phyloP scores from a whole-genome alignment of 768 basidiomycete species.

The Psilocybe azurescens region DNA sequence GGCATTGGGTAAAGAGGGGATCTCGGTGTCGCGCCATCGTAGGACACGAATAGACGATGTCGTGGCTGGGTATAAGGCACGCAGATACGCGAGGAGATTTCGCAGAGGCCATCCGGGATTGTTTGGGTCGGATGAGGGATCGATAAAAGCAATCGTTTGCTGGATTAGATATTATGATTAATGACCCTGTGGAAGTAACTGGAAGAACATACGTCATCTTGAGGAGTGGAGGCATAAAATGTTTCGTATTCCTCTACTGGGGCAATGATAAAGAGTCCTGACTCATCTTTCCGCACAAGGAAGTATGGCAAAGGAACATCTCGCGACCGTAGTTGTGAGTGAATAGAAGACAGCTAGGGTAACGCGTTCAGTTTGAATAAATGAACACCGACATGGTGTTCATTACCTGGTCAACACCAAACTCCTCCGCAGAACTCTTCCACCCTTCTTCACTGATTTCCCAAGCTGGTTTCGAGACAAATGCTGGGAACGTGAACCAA shows the following conservation, averaged over 20 bases:
- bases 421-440: conserved; percentile 49
- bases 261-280: conserved; percentile 45
- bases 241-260: conserved; percentile 59
- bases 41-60: conserved; percentile 64
- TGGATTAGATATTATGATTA: conserved; percentile 12
- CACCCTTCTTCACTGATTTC: conserved; percentile 73
- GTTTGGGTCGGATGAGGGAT: conserved; percentile 79
- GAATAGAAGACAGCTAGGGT: conserved; percentile 57
- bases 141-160: conserved; percentile 69
- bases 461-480: conserved; percentile 91
- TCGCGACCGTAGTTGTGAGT: conserved; percentile 48
- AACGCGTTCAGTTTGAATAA: too few species aligned
- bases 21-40: conserved; percentile 76
- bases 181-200: not conserved
- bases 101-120: conserved; percentile 94
- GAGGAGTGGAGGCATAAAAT: conserved; percentile 56
- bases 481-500: conserved; percentile 97
- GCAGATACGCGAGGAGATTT: conserved; percentile 87
- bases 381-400: not conserved
- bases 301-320: conserved; percentile 59
- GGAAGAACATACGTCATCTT: conserved; percentile 37
- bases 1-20: conserved; percentile 36
- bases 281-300: conserved; percentile 50
- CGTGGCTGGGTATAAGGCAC: conserved; percentile 56
- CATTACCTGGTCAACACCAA: conserved; percentile 48